Conservation (phyloP, 1,284 basidiomycete genomes). For the Ustanciosporium gigantosporum region DNA sequence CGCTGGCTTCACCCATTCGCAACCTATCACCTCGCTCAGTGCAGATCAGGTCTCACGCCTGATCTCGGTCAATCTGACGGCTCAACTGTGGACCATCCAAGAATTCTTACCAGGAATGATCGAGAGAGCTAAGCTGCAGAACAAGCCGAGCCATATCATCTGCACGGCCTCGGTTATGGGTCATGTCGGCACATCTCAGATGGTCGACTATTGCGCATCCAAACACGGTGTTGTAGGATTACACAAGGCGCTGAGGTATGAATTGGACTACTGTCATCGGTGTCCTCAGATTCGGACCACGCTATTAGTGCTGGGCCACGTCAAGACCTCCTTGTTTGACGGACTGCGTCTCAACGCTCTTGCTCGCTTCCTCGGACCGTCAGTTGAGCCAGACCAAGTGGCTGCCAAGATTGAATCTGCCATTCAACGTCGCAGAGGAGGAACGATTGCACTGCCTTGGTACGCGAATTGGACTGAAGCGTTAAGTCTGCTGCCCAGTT, state of each 20-base stretch:
- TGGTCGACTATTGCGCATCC: slow-evolving; percentile 64
- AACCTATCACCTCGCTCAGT: slow-evolving; percentile 76
- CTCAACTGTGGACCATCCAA: slow-evolving; percentile 87
- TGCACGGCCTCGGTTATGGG: slow-evolving; percentile 72
- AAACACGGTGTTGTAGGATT: slow-evolving; percentile 59
- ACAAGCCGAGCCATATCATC: slow-evolving; percentile 80
- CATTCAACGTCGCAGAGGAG: slow-evolving; percentile 35
- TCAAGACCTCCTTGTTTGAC: slow-evolving; percentile 49
- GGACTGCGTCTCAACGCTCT: slow-evolving; percentile 22
- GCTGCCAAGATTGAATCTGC: slow-evolving; percentile 34
- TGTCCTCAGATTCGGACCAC: slow-evolving; percentile 49
- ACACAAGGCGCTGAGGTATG: slow-evolving; percentile 55
- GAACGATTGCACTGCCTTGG: slow-evolving; percentile 42
- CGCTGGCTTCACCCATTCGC: slow-evolving; percentile 91
- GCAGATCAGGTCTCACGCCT: slow-evolving; percentile 73
- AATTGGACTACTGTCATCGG: slow-evolving; percentile 46
- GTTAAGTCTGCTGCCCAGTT: slow-evolving; percentile 39
- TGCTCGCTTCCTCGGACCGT: slow-evolving; percentile 45
- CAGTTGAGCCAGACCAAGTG: slow-evolving; percentile 30
- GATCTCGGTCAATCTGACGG: slow-evolving; percentile 82
- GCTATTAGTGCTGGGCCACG: slow-evolving; percentile 47
- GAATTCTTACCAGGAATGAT: slow-evolving; percentile 92
- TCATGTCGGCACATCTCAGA: slow-evolving; percentile 73
- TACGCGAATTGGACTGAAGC: slow-evolving; percentile 46
- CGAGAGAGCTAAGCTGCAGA: slow-evolving; percentile 57